Conservation (phyloP, 495 filamentous ascomycete genomes). For the Cercophora samala region DNA sequence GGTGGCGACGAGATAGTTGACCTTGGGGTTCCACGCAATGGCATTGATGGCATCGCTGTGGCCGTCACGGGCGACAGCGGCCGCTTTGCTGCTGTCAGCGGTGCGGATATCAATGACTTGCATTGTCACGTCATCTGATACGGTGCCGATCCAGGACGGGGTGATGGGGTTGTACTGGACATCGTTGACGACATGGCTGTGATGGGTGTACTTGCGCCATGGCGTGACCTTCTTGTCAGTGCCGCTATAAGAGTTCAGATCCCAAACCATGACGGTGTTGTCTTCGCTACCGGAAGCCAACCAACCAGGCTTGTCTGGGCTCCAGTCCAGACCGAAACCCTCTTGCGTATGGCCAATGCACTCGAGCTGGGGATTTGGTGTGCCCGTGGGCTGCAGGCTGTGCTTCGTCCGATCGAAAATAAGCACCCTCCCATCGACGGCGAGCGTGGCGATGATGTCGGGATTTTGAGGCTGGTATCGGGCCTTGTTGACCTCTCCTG, state of each 20-base stretch:
- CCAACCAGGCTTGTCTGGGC: conserved; percentile 73
- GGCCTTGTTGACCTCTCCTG: conserved; percentile 96
- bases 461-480: conserved; percentile 97
- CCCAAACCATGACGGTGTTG: conserved; percentile 85
- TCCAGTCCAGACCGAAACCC: conserved; percentile 96
- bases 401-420: conserved; percentile 98
- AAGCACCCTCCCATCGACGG: conserved; percentile 78
- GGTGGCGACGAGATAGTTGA: conserved; percentile 83
- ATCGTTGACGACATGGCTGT: conserved; percentile 89
- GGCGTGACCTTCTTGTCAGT: conserved; percentile 65
- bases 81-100: conserved; percentile 57
- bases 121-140: conserved; percentile 91
- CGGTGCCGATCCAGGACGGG: conserved; percentile 77
- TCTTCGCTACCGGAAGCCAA: conserved; percentile 90
- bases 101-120: conserved; percentile 84
- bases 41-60: conserved; percentile 93
- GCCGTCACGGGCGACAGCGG: conserved; percentile 60
- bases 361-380: conserved; percentile 75
- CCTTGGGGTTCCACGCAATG: conserved; percentile 85
- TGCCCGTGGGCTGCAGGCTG: conserved; percentile 64
- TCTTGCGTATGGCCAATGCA: conserved; percentile 82
- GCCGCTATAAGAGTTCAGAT: conserved; percentile 66
- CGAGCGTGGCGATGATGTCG: conserved; percentile 93
- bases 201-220: conserved; percentile 75
- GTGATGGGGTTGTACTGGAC: conserved; percentile 90